These are phyloP conservation scores for Sambucus nigra DNA, from an alignment of 129 eudicot genomes.

Conservation along the genomic window DNA sequence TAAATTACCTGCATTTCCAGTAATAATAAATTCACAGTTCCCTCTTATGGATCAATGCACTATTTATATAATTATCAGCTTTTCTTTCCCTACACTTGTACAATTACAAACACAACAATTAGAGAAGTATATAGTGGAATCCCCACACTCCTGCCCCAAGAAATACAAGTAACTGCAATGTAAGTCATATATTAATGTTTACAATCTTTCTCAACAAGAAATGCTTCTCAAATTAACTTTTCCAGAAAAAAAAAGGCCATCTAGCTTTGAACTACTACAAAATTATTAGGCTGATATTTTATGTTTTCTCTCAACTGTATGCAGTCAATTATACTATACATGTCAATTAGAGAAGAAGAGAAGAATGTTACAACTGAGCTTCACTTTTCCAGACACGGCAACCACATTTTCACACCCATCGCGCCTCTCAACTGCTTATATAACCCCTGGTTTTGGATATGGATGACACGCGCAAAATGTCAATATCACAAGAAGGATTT, in stretches of 20 bases:
- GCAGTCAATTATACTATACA: slow-evolving; percentile 2
- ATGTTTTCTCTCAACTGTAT: not conserved
- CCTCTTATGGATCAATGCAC: too few relatives aligned
- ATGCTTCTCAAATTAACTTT: not conserved
- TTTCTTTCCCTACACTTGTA: too few relatives aligned
- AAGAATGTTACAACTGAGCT: not conserved
- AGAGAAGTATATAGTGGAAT: too few relatives aligned
- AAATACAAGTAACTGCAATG: not conserved
- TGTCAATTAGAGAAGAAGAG: not conserved
- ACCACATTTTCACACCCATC: not conserved
- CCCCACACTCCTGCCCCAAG: too few relatives aligned
- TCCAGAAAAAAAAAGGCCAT: not conserved
- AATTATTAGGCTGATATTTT: not conserved
- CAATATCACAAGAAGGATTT: not conserved
- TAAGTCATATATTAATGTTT: not conserved
- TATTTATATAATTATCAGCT: too few relatives aligned
- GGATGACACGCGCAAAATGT: not conserved
- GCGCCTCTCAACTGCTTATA: not conserved
- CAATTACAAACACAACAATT: too few relatives aligned
- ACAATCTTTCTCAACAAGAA: not conserved
- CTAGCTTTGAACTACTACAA: not conserved
- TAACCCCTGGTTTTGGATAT: not conserved
- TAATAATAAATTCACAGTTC: too few relatives aligned
- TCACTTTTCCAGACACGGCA: not conserved
- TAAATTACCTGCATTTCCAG: too few relatives aligned